A percentile compares a stretch with the other conserved stretches of the same genome.
These are phyloP conservation scores for Trypanosoma mega DNA, from an alignment of 208 protist species.

Conservation along the genomic window DNA sequence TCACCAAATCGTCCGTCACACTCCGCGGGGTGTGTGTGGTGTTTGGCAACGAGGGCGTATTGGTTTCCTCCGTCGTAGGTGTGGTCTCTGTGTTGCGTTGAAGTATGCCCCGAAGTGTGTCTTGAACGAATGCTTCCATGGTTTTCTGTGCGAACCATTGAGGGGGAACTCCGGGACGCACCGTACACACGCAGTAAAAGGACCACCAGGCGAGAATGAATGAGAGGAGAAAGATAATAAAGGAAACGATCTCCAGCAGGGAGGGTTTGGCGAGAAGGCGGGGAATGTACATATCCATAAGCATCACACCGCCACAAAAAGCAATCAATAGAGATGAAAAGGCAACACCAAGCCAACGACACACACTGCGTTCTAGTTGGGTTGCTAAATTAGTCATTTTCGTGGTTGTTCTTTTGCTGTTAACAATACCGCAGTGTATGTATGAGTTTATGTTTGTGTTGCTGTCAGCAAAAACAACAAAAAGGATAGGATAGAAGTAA, in stretches of 20 bases:
- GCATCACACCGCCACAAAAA: background rate
- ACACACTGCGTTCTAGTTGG: background rate
- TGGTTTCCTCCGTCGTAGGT: background rate
- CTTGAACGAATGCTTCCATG: background rate
- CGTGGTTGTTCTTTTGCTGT: too few relatives aligned
- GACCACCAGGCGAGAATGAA: background rate
- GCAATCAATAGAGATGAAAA: conserved; percentile 5
- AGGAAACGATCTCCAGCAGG: conserved; percentile 15
- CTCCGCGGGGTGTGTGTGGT: too few relatives aligned
- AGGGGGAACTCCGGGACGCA: background rate
- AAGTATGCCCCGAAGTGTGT: background rate
- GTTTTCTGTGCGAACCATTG: background rate
- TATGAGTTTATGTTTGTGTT: too few relatives aligned
- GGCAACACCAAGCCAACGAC: background rate
- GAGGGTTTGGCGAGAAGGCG: conserved; percentile 24
- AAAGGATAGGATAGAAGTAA: too few relatives aligned
- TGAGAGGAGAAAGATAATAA: conserved; percentile 9
- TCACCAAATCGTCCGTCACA: too few relatives aligned
- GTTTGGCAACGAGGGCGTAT: too few relatives aligned
- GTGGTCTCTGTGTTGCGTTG: background rate
- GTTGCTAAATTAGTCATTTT: too few relatives aligned
- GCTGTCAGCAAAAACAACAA: too few relatives aligned
- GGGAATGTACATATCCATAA: background rate
- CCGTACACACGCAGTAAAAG: background rate
- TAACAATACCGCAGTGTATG: too few relatives aligned